These are phyloP conservation scores for Geranium incanum DNA, from an alignment of 441 rosid species.

Conservation along the genomic window DNA sequence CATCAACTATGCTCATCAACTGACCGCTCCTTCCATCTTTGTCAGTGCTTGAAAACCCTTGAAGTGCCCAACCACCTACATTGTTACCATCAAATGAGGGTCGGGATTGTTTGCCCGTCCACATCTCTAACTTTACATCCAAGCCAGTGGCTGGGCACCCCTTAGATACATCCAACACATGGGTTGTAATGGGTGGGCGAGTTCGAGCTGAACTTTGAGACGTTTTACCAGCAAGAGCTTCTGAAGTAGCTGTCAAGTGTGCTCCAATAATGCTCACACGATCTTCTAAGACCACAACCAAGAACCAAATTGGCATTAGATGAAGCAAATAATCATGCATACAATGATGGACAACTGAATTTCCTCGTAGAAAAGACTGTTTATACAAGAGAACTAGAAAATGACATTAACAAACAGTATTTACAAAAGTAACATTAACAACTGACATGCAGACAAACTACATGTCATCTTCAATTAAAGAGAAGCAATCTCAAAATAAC, in stretches of 20 bases:
- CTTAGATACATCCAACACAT: constrained; percentile 72
- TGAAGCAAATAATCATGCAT: constrained; percentile 10
- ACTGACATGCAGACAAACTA: neutral
- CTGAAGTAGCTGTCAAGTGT: constrained; percentile 43
- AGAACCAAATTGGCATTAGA: neutral
- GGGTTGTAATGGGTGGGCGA: constrained; percentile 84
- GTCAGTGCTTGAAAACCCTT: constrained; percentile 61
- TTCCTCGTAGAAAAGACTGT: neutral
- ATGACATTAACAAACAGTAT: no score
- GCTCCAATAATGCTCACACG: constrained; percentile 59
- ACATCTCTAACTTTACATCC: constrained; percentile 60
- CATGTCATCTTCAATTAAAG: neutral
- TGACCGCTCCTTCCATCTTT: constrained; percentile 70
- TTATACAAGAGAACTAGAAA: neutral
- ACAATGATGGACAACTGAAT: constrained; percentile 1
- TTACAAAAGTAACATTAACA: neutral
- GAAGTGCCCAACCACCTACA: constrained; percentile 39
- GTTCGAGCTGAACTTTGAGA: constrained; percentile 40
- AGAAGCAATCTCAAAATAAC: neutral
- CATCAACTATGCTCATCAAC: constrained; percentile 53
- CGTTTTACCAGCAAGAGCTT: constrained; percentile 30
- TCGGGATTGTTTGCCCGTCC: constrained; percentile 39
- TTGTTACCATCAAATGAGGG: constrained; percentile 35
- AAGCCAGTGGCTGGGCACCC: constrained; percentile 74
- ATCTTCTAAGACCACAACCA: constrained; percentile 35